Evolutionary conservation across 2,329 filamentous ascomycete species (phyloP).

Genomic region (Bipolaris sorokiniana): DNA sequence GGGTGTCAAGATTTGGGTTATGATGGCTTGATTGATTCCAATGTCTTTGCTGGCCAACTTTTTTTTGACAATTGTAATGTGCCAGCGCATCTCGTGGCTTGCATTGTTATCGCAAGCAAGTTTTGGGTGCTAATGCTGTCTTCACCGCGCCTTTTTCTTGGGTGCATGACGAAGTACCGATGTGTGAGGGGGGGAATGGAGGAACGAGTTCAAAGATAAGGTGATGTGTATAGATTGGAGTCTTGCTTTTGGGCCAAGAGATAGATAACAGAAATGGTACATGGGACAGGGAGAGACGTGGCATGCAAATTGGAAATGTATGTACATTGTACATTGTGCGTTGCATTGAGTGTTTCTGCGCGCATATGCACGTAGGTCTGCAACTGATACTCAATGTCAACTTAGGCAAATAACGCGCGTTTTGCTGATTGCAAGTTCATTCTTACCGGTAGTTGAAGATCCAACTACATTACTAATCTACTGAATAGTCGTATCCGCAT

Average conservation of each 20-base stretch:
- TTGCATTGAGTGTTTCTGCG: not conserved
- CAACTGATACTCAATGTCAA: not conserved
- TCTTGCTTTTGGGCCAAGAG: not conserved
- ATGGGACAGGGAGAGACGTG: not conserved
- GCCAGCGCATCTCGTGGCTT: not conserved
- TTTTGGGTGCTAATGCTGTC: not conserved
- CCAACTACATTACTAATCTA: not conserved
- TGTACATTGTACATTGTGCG: not conserved
- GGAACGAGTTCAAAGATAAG: not conserved
- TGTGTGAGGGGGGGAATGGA: not conserved
- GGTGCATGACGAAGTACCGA: not conserved
- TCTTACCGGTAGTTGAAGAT: not conserved
- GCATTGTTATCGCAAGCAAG: not conserved
- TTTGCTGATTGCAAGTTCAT: not conserved
- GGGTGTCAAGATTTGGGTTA: slow-evolving; percentile 11
- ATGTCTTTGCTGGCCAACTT: too few relatives aligned
- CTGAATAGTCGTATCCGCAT: not conserved
- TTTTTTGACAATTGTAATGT: too few relatives aligned
- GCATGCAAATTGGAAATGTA: not conserved
- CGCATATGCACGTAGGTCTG: not conserved
- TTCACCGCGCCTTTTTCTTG: not conserved
- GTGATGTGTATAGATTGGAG: not conserved
- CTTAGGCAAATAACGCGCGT: not conserved
- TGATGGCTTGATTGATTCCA: slow-evolving; percentile 8
- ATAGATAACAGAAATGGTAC: not conserved